Percentiles rank a stretch among this genome's conserved stretches.
phyloP scores from a whole-genome alignment of 345 rosid species.

The Garcia nutans region DNA sequence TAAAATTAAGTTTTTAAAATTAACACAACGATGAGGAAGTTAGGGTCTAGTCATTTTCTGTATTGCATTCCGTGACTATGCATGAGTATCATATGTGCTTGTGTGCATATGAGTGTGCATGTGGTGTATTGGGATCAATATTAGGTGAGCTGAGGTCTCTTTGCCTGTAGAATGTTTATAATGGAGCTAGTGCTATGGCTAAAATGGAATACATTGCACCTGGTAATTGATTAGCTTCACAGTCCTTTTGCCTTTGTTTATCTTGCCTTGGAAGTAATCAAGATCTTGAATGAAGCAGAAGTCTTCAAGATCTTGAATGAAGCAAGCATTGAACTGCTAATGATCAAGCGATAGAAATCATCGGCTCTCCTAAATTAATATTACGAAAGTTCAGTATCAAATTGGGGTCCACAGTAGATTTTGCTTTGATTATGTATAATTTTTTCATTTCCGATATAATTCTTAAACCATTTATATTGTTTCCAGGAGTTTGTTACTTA shows the following conservation, averaged over 20 bases:
- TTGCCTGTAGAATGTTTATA: too few species aligned
- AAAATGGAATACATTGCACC: background rate
- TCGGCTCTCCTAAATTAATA: background rate
- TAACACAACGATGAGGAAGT: background rate
- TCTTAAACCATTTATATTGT: background rate
- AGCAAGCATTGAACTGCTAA: background rate
- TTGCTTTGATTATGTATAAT: background rate
- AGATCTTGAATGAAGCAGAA: background rate
- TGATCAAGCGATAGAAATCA: background rate
- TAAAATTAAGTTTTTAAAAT: background rate
- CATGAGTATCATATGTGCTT: background rate
- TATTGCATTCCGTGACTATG: background rate
- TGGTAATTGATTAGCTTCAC: background rate
- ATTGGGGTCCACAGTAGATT: background rate
- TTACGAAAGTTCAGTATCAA: too few species aligned
- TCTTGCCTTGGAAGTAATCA: background rate
- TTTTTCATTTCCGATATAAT: background rate
- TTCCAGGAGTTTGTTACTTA: constrained; percentile 80
- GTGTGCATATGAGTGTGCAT: background rate
- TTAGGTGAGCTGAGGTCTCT: too few species aligned
- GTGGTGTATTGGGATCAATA: background rate
- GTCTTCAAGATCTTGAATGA: background rate
- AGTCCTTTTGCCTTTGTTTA: background rate
- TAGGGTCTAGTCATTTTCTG: background rate
- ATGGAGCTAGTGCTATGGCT: background rate